These are phyloP conservation scores for Hypoxylon intermedium DNA, from an alignment of 495 filamentous ascomycete species.

Conservation along the genomic window DNA sequence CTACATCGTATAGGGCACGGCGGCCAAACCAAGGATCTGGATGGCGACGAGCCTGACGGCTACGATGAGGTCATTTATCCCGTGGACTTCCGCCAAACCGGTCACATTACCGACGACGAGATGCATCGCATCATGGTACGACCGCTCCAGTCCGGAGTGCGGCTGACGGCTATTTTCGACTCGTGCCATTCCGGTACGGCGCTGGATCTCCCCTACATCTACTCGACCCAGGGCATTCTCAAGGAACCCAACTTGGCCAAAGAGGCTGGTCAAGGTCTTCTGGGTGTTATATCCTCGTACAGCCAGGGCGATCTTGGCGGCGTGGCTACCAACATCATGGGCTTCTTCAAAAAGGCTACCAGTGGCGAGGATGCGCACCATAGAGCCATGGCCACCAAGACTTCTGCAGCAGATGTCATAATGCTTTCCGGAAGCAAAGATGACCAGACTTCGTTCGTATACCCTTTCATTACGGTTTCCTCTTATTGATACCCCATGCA, in stretches of 20 bases:
- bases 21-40: slow-evolving; percentile 93
- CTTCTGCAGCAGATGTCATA: slow-evolving; percentile 91
- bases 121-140: slow-evolving; percentile 98
- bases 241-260: slow-evolving; percentile 98
- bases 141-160: slow-evolving; percentile 80
- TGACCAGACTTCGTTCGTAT: slow-evolving; percentile 86
- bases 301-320: slow-evolving; percentile 86
- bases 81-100: slow-evolving; percentile 86
- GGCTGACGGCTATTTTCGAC: slow-evolving; percentile 97
- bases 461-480: slow-evolving; percentile 45
- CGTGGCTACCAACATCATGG: slow-evolving; percentile 79
- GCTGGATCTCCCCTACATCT: slow-evolving; percentile 95
- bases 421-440: slow-evolving; percentile 99
- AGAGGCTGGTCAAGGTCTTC: slow-evolving; percentile 91
- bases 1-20: slow-evolving; percentile 74
- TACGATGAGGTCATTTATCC: slow-evolving; percentile 99
- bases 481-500: slow-evolving; percentile 32
- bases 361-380: slow-evolving; percentile 82
- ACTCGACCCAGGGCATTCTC: slow-evolving; percentile 92
- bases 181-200: slow-evolving; percentile 99
- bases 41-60: slow-evolving; percentile 93
- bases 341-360: slow-evolving; percentile 93
- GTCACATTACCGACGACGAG: slow-evolving; percentile 97
- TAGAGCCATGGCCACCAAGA: slow-evolving; percentile 84
- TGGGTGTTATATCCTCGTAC: slow-evolving; percentile 88